These are phyloP conservation scores for Eimeria maxima DNA, from an alignment of 169 alveolate genomes.

Conservation along the genomic window DNA sequence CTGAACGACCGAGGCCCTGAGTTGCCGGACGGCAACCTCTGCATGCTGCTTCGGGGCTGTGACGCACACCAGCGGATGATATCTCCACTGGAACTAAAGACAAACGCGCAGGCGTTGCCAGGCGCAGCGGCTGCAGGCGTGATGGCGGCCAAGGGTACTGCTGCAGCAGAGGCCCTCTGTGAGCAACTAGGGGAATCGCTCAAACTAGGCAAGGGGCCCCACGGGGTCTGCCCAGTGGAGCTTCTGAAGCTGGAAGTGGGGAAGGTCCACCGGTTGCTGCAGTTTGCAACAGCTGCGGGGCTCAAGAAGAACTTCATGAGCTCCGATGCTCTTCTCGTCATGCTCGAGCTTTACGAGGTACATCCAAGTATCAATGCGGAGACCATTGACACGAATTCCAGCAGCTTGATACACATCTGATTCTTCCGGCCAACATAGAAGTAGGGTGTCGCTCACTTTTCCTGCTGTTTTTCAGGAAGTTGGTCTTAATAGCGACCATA, in stretches of 20 bases:
- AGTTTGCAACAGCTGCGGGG: conserved; percentile 73
- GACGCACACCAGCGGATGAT: conserved; percentile 79
- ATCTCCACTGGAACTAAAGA: conserved; percentile 74
- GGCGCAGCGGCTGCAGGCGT: conserved; percentile 75
- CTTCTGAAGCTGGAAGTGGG: conserved; percentile 80
- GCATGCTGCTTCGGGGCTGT: conserved; percentile 75
- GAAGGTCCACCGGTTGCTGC: conserved; percentile 75
- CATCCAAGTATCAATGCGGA: not conserved
- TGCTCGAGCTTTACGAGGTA: conserved; percentile 79
- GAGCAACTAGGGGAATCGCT: conserved; percentile 31
- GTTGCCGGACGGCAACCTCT: conserved; percentile 70
- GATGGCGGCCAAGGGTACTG: conserved; percentile 67
- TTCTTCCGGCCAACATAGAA: not conserved
- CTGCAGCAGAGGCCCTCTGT: conserved; percentile 67
- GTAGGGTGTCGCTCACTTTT: not conserved
- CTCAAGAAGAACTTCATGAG: conserved; percentile 59
- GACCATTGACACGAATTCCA: not conserved
- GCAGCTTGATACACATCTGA: not conserved
- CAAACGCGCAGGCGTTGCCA: conserved; percentile 62
- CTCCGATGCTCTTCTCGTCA: conserved; percentile 48
- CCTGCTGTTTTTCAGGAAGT: conserved; percentile 4
- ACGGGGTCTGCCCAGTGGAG: conserved; percentile 52
- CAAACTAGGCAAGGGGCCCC: not conserved
- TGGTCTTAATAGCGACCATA: conserved; percentile 48
- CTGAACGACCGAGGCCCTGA: conserved; percentile 73